Evolutionary conservation across 2,329 filamentous ascomycete genomes (phyloP), one percentile per base, ranked within the genome.

Genomic region (Ophiostoma montium): DNA sequence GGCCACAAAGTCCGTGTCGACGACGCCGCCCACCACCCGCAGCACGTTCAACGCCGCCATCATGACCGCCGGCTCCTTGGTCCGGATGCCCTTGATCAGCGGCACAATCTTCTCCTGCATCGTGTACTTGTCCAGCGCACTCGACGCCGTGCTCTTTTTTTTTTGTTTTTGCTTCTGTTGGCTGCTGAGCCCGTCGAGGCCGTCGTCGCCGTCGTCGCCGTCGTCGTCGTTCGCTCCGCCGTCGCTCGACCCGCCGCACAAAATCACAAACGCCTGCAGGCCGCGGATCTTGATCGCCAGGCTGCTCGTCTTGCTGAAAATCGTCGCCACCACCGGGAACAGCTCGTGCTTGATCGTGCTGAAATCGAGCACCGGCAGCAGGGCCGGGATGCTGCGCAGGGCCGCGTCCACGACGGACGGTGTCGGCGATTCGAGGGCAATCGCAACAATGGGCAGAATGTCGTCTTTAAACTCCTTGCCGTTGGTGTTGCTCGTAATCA

Each of bases 71-170:
- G 92, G 92, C 63, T 98, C 92, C 62, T 95, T 96, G 0, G 92
- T 98, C 66, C 95, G 96, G 68, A 98, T 96, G 2, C 74, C 88
- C 60, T 86, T 88, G 53, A 98, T 73, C 5, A 96, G 68, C 0
- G 92, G 92, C 0, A 96, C 77, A 32, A 98, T 85, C 68, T 95
- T 96, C 62, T 98, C 92, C 63, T 98, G 92, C 68, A 98, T 90
- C 0, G 92, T 96, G 61, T 92, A 96, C 63, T 96, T 96, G 68
- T 98, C 92, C 27, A 98, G 70, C 3, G 90, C 89, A 2, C 80
- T 87, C 1, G 83, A 83, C 1, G 77, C 84, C 3, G 75, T 76
- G 2, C 46, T 35, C 46, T 75, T 69, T n/a, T n/a, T n/a, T n/a
- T n/a, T n/a, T n/a, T n/a, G n/a, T n/a, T n/a, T n/a, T n/a, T n/a